phyloP scores from a whole-genome alignment of 345 rosid species.

The Turnera subulata region DNA sequence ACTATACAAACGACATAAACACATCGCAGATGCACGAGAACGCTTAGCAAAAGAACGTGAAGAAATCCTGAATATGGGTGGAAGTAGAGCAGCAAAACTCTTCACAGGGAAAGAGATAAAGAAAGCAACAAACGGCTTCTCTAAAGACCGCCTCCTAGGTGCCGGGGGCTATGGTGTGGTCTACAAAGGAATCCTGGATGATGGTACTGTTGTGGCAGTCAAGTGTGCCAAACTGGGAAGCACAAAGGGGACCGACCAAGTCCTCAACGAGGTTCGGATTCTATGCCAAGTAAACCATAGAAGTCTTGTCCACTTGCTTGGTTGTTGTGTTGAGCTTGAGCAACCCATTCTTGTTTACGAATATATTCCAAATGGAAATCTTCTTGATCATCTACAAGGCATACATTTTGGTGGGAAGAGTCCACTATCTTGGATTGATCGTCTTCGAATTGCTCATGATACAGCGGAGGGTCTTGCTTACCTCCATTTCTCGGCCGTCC shows the following conservation, averaged over 20 bases:
- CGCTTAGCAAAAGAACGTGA: slow-evolving; percentile 32
- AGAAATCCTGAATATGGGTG: slow-evolving; percentile 33
- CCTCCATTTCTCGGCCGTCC: slow-evolving; percentile 41
- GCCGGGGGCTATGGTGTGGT: slow-evolving; percentile 56
- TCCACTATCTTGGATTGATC: slow-evolving; percentile 25
- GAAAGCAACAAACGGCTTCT: slow-evolving; percentile 42
- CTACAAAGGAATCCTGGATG: too few relatives aligned
- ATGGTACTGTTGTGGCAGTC: slow-evolving; percentile 45
- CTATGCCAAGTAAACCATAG: slow-evolving; percentile 52
- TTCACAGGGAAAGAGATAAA: slow-evolving; percentile 36
- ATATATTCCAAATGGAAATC: slow-evolving; percentile 36
- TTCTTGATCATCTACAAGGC: slow-evolving; percentile 35
- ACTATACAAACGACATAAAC: slow-evolving; percentile 29
- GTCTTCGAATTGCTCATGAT: slow-evolving; percentile 38
- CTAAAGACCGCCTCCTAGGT: slow-evolving; percentile 39
- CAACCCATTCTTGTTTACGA: slow-evolving; percentile 53
- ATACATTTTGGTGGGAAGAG: background rate
- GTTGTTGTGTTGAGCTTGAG: slow-evolving; percentile 50
- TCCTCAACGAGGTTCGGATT: slow-evolving; percentile 52
- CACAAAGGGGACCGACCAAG: slow-evolving; percentile 44
- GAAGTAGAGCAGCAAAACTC: slow-evolving; percentile 32
- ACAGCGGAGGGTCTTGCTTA: slow-evolving; percentile 44
- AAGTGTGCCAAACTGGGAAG: slow-evolving; percentile 54
- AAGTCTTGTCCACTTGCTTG: slow-evolving; percentile 40
- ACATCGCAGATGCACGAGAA: slow-evolving; percentile 26